phyloP scores from a whole-genome alignment of 2,329 filamentous ascomycete genomes.

The Exophiala spinifera region DNA sequence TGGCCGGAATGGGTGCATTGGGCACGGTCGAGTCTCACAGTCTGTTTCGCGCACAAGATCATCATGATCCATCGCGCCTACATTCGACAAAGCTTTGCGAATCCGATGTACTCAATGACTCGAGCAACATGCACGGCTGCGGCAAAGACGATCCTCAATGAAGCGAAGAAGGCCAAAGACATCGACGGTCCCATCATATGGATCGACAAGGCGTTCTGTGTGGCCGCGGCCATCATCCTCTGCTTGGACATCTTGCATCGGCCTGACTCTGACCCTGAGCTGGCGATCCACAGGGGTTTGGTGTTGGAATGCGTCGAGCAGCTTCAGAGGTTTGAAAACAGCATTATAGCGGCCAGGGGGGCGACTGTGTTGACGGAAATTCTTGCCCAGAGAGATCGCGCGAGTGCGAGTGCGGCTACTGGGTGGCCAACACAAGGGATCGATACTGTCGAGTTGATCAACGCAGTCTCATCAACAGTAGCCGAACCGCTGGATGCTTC shows the following conservation, averaged over 20 bases:
- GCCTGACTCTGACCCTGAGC: conserved; percentile 21
- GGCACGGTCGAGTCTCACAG: conserved; percentile 34
- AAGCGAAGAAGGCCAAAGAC: conserved; percentile 37
- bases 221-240: conserved; percentile 42
- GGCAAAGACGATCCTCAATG: conserved; percentile 41
- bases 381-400: conserved; percentile 26
- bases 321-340: conserved; percentile 27
- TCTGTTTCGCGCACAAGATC: conserved; percentile 43
- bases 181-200: conserved; percentile 42
- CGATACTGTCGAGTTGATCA: too few species aligned
- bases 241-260: conserved; percentile 40
- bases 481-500: conserved; percentile 13
- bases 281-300: conserved; percentile 24
- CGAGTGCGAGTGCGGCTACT: conserved; percentile 13
- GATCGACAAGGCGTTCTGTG: conserved; percentile 43
- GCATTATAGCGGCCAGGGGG: conserved; percentile 28
- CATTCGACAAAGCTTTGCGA: conserved; percentile 42
- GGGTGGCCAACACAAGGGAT: too few species aligned
- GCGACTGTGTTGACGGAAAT: conserved; percentile 25
- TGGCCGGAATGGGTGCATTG: conserved; percentile 44
- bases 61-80: conserved; percentile 46
- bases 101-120: conserved; percentile 42
- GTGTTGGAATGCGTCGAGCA: conserved; percentile 26
- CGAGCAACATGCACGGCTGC: conserved; percentile 43
- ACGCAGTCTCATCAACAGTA: conserved; percentile 3